Evolutionary conservation across 345 rosid species (phyloP).

Genomic region (Alliaria petiolata): DNA sequence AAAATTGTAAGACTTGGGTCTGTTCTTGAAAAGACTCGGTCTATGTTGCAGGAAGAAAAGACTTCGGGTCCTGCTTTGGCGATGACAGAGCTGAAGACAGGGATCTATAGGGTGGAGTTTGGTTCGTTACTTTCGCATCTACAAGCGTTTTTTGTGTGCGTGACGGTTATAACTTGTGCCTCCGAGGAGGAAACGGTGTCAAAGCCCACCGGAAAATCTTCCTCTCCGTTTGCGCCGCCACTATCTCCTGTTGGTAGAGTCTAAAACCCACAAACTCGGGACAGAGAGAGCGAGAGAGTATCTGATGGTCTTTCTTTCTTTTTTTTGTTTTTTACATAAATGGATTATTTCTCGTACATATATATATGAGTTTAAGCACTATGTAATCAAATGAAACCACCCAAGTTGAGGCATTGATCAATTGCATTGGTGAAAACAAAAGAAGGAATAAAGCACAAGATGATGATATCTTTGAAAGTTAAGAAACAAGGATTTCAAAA

Average conservation of each 20-base stretch:
- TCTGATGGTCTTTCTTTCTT: background rate
- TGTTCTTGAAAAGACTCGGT: no score
- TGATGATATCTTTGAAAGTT: no score
- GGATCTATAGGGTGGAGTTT: conserved; percentile 63
- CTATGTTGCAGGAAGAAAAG: conserved; percentile 6
- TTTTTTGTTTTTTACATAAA: no score
- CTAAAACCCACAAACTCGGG: conserved; percentile 16
- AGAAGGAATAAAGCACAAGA: no score
- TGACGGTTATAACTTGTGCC: conserved; percentile 46
- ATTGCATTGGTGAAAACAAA: no score
- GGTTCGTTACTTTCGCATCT: conserved; percentile 51
- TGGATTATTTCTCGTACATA: no score
- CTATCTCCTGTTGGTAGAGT: conserved; percentile 82
- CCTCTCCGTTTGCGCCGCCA: conserved; percentile 63
- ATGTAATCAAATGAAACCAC: no score
- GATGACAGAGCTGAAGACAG: conserved; percentile 51
- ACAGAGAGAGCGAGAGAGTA: background rate
- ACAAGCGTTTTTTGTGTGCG: conserved; percentile 74
- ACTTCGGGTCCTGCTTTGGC: conserved; percentile 39
- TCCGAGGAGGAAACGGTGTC: conserved; percentile 28
- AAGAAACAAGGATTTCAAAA: no score
- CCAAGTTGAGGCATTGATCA: no score
- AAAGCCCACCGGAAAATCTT: conserved; percentile 2
- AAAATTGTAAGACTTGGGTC: no score
- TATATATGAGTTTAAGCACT: no score